Evolutionary conservation across 2,329 filamentous ascomycete species (phyloP), one percentile per base, ranked within the genome.

Genomic region (Aspergillus texensis): DNA sequence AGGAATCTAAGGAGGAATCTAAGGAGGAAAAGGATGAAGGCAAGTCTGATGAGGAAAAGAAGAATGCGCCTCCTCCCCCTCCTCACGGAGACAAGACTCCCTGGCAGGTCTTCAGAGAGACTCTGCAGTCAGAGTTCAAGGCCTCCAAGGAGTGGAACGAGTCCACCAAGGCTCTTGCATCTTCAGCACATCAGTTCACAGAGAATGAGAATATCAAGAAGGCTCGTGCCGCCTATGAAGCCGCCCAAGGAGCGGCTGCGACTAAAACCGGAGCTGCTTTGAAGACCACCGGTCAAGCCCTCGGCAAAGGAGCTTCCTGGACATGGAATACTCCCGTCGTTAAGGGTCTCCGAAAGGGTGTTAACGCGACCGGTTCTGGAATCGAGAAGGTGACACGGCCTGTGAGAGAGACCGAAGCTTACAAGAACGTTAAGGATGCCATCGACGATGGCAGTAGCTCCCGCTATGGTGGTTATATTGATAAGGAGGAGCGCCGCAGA

Each of bases 81-180:
- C 94, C 94, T 24, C 95, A 99, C 75, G 95, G 95, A 65, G 93
- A 97, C 82, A 99, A 99, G 84, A 95, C 94, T 3, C 95, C 95
- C 60, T 98, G 95, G 94, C 93, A 98, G 78, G 95, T 99, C 36
- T 99, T 99, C 82, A 92, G 92, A 74, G 95, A 99, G 76, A 99
- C 95, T n/a, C 88, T 99, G 80, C 88, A 92, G 78, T 86, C 85
- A 62, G 95, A 99, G 80, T 96, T 99, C 81, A 93, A 97, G 79
- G 91, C 93, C 58, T 98, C 94, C 19, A 97, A 98, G 77, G 95
- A 99, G 78, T 99, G 95, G 95, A 97, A 99, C 75, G 95, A 99
- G 76, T 96, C 93, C 50, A 99, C 94, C 48, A 98, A 99, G 82
- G 92, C 95, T 69, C 86, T 99, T 48, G 91, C 92, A 21, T 92